Evolutionary conservation across 768 basidiomycete species (phyloP).

Genomic region (Suillus sp.): DNA sequence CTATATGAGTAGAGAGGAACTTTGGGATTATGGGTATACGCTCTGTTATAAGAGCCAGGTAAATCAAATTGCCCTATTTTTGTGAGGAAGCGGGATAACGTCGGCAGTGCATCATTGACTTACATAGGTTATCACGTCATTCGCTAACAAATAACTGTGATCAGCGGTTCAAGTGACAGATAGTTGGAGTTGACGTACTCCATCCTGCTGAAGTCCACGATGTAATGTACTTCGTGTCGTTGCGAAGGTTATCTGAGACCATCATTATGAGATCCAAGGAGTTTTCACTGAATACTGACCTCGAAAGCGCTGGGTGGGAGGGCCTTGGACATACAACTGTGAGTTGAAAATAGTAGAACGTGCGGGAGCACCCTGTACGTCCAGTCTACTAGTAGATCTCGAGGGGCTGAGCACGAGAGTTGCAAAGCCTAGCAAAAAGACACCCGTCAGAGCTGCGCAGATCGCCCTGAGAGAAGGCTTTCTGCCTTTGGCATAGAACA

Average conservation of each 20-base stretch:
- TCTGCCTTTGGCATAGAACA: background rate
- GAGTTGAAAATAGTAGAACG: background rate
- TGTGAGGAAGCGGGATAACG: constrained; percentile 3
- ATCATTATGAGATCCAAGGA: background rate
- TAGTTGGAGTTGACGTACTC: constrained; percentile 46
- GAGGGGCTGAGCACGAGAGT: constrained; percentile 4
- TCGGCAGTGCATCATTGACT: constrained; percentile 17
- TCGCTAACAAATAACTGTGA: constrained; percentile 44
- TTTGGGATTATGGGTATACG: constrained; percentile 59
- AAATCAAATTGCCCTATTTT: constrained; percentile 58
- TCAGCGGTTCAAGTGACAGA: background rate
- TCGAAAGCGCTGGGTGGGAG: constrained; percentile 59
- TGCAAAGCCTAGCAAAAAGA: constrained; percentile 29
- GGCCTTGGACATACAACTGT: constrained; percentile 38
- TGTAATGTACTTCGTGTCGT: constrained; percentile 65
- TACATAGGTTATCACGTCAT: constrained; percentile 77
- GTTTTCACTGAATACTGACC: constrained; percentile 36
- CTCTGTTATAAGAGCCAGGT: constrained; percentile 57
- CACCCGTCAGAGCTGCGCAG: constrained; percentile 26
- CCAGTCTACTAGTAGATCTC: background rate
- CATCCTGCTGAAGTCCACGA: constrained; percentile 77
- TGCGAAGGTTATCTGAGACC: constrained; percentile 57
- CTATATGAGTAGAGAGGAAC: constrained; percentile 61
- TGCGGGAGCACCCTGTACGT: background rate
- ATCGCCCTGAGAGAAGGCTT: background rate